phyloP scores from a whole-genome alignment of 164 flowering plant species.

The Sedum album region DNA sequence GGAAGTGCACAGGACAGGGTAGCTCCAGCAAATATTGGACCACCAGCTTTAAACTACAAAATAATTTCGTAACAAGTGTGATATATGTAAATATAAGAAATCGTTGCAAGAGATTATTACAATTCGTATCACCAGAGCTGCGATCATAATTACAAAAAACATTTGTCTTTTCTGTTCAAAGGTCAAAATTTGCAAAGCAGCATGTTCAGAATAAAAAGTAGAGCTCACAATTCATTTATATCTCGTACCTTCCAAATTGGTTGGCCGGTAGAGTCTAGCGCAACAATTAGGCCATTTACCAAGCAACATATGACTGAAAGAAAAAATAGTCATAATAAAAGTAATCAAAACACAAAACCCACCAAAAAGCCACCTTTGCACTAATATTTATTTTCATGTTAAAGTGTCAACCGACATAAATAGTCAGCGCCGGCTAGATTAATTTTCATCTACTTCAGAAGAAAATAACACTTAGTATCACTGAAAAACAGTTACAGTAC shows the following conservation, averaged over 20 bases:
- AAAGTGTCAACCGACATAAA: too few relatives aligned
- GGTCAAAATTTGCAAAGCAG: not conserved
- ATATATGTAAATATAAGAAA: not conserved
- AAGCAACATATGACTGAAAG: conserved; percentile 81
- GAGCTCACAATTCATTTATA: not conserved
- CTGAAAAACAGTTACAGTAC: conserved; percentile 27
- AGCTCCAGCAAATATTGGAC: conserved; percentile 86
- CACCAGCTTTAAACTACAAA: conserved; percentile 49
- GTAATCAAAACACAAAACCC: not conserved
- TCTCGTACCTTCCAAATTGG: conserved; percentile 63
- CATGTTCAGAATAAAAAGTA: not conserved
- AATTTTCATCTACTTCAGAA: too few relatives aligned
- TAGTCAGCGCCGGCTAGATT: too few relatives aligned
- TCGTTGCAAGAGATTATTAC: not conserved
- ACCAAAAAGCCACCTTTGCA: not conserved
- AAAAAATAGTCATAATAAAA: too few relatives aligned
- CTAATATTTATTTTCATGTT: not conserved
- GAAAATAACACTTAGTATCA: too few relatives aligned
- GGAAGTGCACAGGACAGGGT: conserved; percentile 50
- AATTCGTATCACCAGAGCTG: not conserved
- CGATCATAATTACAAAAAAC: not conserved
- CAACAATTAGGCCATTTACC: conserved; percentile 71
- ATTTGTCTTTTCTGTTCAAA: not conserved
- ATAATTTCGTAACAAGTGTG: not conserved
- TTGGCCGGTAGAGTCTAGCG: conserved; percentile 47